These are phyloP conservation scores for Pistacia vera DNA, from an alignment of 345 rosid genomes.

Conservation along the genomic window DNA sequence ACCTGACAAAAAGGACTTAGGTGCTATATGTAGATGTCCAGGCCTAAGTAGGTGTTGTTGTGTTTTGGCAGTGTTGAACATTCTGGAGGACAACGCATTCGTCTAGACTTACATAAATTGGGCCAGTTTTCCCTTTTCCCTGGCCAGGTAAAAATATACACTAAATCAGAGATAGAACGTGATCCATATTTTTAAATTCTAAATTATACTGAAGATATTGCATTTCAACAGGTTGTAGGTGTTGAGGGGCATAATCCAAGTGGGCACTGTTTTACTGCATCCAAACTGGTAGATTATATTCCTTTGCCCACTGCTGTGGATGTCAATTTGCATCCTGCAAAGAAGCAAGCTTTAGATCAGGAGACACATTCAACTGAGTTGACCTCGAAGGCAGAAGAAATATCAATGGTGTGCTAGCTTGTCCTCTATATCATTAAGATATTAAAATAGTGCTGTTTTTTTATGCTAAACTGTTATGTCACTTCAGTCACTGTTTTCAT, in stretches of 20 bases:
- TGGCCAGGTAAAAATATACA: slow-evolving; percentile 69
- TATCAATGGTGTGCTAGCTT: slow-evolving; percentile 63
- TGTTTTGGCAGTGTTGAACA: slow-evolving; percentile 60
- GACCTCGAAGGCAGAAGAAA: slow-evolving; percentile 34
- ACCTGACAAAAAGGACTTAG: slow-evolving; percentile 1
- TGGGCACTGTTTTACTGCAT: slow-evolving; percentile 89
- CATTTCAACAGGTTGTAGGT: slow-evolving; percentile 74
- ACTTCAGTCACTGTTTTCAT: neutral
- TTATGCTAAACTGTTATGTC: neutral
- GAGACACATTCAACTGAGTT: slow-evolving; percentile 41
- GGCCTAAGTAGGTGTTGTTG: slow-evolving; percentile 9
- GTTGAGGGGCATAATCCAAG: slow-evolving; percentile 92
- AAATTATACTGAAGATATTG: slow-evolving; percentile 24
- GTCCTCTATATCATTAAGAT: slow-evolving; percentile 15
- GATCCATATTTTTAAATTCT: slow-evolving; percentile 12
- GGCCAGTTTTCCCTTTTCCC: slow-evolving; percentile 84
- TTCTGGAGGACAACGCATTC: slow-evolving; percentile 85
- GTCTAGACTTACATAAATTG: slow-evolving; percentile 71
- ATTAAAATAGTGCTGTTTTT: neutral
- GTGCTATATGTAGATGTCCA: neutral
- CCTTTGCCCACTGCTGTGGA: slow-evolving; percentile 49
- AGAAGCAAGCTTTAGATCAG: slow-evolving; percentile 73
- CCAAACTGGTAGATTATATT: slow-evolving; percentile 67
- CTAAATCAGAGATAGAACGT: slow-evolving; percentile 12
- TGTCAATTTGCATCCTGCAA: slow-evolving; percentile 56